Percentiles rank a stretch among this genome's conserved stretches.
These are phyloP conservation scores for Mucuna pruriens DNA, from an alignment of 306 rosid genomes.

Conservation along the genomic window DNA sequence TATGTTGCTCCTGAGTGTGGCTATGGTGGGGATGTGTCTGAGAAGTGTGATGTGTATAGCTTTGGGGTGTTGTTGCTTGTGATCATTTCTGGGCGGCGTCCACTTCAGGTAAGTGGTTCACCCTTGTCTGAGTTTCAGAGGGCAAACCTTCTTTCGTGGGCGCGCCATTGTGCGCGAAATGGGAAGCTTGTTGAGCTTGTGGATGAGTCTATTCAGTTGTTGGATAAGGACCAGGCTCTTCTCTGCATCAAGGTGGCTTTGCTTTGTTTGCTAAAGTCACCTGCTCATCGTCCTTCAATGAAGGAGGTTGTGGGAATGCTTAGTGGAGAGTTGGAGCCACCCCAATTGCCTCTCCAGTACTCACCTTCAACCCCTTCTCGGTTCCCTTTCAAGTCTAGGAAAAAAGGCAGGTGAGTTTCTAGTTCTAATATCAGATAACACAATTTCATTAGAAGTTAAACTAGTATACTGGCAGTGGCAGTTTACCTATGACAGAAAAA, in stretches of 20 bases:
- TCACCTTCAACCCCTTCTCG: conserved; percentile 81
- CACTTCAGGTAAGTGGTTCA: conserved; percentile 86
- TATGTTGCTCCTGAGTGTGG: conserved; percentile 96
- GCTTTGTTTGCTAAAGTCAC: conserved; percentile 77
- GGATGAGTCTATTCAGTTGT: conserved; percentile 65
- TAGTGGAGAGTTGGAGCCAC: conserved; percentile 66
- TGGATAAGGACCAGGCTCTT: conserved; percentile 74
- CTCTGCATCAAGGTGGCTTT: conserved; percentile 87
- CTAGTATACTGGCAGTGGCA: conserved; percentile 34
- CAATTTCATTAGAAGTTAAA: conserved; percentile 10
- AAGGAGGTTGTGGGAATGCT: conserved; percentile 87
- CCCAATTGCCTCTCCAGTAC: conserved; percentile 74
- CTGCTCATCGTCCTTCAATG: conserved; percentile 86
- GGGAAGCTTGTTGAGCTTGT: conserved; percentile 88
- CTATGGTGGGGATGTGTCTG: conserved; percentile 73
- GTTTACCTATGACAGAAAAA: conserved; percentile 32
- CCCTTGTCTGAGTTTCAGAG: conserved; percentile 80
- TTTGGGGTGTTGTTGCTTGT: conserved; percentile 85
- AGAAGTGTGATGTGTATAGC: conserved; percentile 91
- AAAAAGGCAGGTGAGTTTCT: conserved; percentile 59
- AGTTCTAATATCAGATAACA: background rate
- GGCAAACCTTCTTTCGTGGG: conserved; percentile 95
- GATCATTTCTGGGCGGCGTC: conserved; percentile 85
- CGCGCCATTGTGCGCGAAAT: conserved; percentile 77
- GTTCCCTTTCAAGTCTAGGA: conserved; percentile 63